These are phyloP conservation scores for Coniferiporia weirii DNA, from an alignment of 1,284 basidiomycete species.

Conservation along the genomic window DNA sequence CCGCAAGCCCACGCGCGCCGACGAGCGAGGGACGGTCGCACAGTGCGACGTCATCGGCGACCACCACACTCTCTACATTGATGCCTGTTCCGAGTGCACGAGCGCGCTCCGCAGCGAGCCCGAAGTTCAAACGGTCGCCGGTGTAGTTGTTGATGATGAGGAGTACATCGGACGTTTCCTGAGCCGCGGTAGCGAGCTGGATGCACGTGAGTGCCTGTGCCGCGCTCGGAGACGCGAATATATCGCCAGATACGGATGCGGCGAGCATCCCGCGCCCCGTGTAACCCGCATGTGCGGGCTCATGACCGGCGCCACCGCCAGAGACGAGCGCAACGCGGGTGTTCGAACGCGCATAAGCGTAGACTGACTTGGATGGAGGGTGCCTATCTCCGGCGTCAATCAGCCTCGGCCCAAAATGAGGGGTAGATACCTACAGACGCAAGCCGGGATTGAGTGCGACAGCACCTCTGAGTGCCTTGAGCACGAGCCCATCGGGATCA, in stretches of 20 bases:
- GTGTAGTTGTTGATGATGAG: constrained; percentile 45
- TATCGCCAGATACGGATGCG: constrained; percentile 57
- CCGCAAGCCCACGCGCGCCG: constrained; percentile 54
- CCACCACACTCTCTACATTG: constrained; percentile 50
- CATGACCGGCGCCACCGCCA: constrained; percentile 67
- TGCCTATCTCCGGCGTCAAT: constrained; percentile 20
- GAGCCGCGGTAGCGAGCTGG: constrained; percentile 36
- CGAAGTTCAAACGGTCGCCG: constrained; percentile 67
- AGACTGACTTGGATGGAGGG: constrained; percentile 34
- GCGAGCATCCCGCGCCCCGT: constrained; percentile 57
- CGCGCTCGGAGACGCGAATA: constrained; percentile 62
- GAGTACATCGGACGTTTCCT: constrained; percentile 29
- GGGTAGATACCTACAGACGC: constrained; percentile 36
- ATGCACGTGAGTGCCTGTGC: constrained; percentile 51
- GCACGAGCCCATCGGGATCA: constrained; percentile 45
- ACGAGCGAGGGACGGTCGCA: constrained; percentile 37
- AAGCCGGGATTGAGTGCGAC: constrained; percentile 47
- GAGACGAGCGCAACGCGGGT: constrained; percentile 49
- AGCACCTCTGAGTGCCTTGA: constrained; percentile 49
- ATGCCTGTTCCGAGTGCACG: constrained; percentile 34
- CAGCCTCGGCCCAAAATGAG: no score
- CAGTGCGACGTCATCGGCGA: constrained; percentile 63
- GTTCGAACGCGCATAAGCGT: constrained; percentile 29
- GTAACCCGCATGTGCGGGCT: constrained; percentile 60
- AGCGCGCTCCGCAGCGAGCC: constrained; percentile 60